Conservation (phyloP, 306 rosid genomes). For the Gastrolobium villosum region DNA sequence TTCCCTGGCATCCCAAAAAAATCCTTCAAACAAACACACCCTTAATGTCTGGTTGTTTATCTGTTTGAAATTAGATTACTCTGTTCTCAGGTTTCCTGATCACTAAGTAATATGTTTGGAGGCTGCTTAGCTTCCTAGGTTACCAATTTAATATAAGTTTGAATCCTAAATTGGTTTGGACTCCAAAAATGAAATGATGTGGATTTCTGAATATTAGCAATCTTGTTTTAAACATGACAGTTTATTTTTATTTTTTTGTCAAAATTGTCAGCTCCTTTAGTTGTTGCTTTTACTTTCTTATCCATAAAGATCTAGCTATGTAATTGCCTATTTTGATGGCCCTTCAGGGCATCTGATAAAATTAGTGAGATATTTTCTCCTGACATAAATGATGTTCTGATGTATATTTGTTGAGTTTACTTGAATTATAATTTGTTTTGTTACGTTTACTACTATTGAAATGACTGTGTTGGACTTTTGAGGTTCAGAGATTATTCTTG, state of each 20-base stretch:
- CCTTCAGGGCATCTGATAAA: no score
- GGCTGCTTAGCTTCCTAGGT: neutral
- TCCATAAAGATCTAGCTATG: no score
- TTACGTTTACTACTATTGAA: neutral
- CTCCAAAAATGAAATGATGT: neutral
- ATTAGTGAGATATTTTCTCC: no score
- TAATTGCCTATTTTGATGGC: no score
- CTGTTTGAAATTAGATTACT: neutral
- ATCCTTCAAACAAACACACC: no score
- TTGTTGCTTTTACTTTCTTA: no score
- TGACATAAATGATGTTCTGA: no score
- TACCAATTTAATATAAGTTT: neutral
- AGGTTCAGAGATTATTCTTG: neutral
- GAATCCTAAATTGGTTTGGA: neutral
- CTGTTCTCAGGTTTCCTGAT: conserved; percentile 9
- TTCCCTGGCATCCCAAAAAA: no score
- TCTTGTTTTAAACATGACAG: neutral
- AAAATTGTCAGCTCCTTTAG: conserved; percentile 9
- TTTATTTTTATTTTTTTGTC: neutral
- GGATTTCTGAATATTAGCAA: conserved; percentile 14
- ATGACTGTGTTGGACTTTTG: neutral
- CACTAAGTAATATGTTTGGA: neutral
- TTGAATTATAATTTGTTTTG: no score
- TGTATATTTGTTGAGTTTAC: no score
- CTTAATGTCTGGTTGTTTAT: neutral